Conservation (phyloP, 345 rosid species). For the Arabidopsis arenosa region DNA sequence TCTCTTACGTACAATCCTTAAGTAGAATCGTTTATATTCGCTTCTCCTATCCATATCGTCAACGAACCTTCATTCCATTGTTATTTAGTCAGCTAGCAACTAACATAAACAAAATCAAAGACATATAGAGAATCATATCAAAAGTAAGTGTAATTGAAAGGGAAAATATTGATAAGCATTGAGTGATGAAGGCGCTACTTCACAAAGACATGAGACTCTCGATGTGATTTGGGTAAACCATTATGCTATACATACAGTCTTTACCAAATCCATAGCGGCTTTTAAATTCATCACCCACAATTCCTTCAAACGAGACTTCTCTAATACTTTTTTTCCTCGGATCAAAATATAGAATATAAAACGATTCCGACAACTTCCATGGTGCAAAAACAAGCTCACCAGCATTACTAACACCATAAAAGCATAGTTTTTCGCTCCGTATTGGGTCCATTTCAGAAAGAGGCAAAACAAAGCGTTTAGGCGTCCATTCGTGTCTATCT, state of each 20-base stretch:
- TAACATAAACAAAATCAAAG: neutral
- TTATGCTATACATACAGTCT: neutral
- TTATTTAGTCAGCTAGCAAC: too few relatives aligned
- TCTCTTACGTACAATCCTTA: too few relatives aligned
- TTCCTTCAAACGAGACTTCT: neutral
- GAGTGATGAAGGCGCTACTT: neutral
- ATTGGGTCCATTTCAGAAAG: neutral
- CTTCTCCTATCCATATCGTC: too few relatives aligned
- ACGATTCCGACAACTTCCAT: neutral
- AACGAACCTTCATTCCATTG: too few relatives aligned
- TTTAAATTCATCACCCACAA: neutral
- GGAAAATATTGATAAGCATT: neutral
- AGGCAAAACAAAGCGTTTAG: neutral
- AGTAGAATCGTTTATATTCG: too few relatives aligned
- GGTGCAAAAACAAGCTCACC: conserved; percentile 22
- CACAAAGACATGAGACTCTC: neutral
- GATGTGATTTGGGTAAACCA: neutral
- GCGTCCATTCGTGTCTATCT: conserved; percentile 11
- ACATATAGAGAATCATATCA: too few relatives aligned
- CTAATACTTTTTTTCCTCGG: neutral
- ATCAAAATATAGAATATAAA: conserved; percentile 15
- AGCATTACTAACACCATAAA: neutral
- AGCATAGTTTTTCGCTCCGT: neutral
- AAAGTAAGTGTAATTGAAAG: too few relatives aligned
- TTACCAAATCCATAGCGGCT: neutral